Base-by-base conservation (phyloP, 2,329 filamentous ascomycete genomes). In the Neurospora crassa region DNA sequence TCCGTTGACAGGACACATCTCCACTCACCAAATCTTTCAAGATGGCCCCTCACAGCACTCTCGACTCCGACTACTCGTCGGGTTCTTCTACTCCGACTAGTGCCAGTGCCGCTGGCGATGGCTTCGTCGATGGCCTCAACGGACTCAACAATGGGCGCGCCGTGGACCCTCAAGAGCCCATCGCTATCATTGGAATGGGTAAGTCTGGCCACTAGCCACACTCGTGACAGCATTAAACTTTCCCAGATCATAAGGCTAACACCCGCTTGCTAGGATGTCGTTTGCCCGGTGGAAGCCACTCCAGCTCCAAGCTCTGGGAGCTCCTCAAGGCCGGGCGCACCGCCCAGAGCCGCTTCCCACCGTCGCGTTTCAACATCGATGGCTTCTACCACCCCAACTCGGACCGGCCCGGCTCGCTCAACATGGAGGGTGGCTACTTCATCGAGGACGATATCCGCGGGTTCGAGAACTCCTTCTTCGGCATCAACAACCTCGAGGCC, bases 391-490 rank as follows among this genome's bases (percentile, higher is more conserved):
- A 75, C 63, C 5, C 59, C 34, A 69, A 73, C 63, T 41, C 45
- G 2, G 70, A 78, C 43, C 69, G 72, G 0, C 77, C 76, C 40
- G 78, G 78, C 6, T 69, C 59, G 45, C 72, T 76, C 37, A 53
- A 53, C 37, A 59, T 73, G 29, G 53, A 75, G 34, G 75, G 73
- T 11, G 76, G 76, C 5, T 79, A 79, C 43, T 76, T 80, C 34
- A 68, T 79, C 2, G 71, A 78, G 10, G 75, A 76, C 7, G 76
- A 79, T 69, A 70, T 78, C 20, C 71, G 75, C 14, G 72, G 70
- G 24, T 82, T 82, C 69, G 82, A 84, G 73, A 45, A 79, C 1
- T 71, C 72, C 4, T 83, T 84, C 74, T 85, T 84, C 74, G 76
- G 78, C 63, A 82, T 83, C 63, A 78, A 75, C 1, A 77, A 79